Conservation (phyloP, 257 asterid species). For the Gentiana dahurica region DNA sequence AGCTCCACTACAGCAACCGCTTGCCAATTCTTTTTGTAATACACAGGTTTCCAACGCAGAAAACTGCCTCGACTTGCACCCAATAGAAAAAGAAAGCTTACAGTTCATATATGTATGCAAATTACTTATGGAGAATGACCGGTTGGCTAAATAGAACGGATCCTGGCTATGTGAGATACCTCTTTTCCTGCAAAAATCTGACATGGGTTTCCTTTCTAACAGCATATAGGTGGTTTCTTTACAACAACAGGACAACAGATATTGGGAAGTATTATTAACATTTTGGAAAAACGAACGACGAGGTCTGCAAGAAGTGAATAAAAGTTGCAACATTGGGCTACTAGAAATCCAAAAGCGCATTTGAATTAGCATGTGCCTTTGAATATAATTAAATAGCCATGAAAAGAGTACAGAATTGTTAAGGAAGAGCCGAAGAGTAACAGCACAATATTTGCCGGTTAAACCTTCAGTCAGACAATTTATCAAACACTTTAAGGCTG, state of each 20-base stretch:
- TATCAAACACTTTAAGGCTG: conserved; percentile 32
- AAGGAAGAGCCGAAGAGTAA: not conserved
- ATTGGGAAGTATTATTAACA: conserved; percentile 3
- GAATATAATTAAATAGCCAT: not conserved
- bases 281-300: not conserved
- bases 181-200: not conserved
- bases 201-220: conserved; percentile 1
- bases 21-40: conserved; percentile 16
- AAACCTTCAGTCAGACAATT: conserved; percentile 28
- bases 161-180: conserved; percentile 1
- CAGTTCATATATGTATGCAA: conserved; percentile 4
- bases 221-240: conserved; percentile 6
- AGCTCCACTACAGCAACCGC: conserved; percentile 14
- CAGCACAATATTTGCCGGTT: not conserved
- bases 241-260: conserved; percentile 5
- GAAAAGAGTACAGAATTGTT: not conserved
- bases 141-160: not conserved
- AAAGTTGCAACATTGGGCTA: conserved; percentile 16
- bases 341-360: not conserved
- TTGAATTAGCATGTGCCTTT: not conserved
- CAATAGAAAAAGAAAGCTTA: conserved; percentile 3
- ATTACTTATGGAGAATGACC: conserved; percentile 9
- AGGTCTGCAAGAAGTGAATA: conserved; percentile 13
- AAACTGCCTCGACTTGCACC: conserved; percentile 18
- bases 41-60: conserved; percentile 29